Evolutionary conservation across 129 eudicot genomes (phyloP), one percentile per base, ranked within the genome.

Genomic region (Pittosporum tobira): DNA sequence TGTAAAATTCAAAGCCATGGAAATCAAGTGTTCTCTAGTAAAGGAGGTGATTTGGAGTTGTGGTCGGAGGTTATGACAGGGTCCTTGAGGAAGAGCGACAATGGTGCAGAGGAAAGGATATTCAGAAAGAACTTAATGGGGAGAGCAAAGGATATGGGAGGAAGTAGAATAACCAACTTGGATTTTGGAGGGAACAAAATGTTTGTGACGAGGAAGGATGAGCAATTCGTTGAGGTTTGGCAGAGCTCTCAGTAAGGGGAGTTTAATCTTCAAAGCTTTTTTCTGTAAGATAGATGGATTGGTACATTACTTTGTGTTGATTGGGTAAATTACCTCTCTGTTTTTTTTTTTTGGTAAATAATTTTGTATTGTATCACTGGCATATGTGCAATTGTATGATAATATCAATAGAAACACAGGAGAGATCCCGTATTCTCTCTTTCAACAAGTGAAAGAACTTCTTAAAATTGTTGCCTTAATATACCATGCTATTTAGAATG

Each of bases 151-250:
- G 99, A 87, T 61, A 31, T 68, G 38, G 83, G 79, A 12, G 88
- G 85, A 34, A 83, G 68, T 50, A 68, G 77, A 80, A 81, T 91
- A 15, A 78, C 79, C 5, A 68, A 79, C 57, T 49, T 91, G 48
- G 75, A 65, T 42, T 87, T 91, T 76, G 99, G 99, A n/a, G 99
- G 99, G 68, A 91, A 77, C 77, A 91, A 83, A 50, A 87, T 91
- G 96, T 91, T 87, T 36, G 76, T 87, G 51, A 83, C 99, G 3
- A 64, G 99, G 75, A 91, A 83, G 64, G 94, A 87, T 67, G 80
- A 91, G 73, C 99, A 83, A 67, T 65, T 52, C 57, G 83, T 91
- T 29, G 99, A 91, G 71, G 99, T 91, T 62, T 91, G 99, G 99
- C 84, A 86, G 50, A 76, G 87, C 70, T 87, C 70, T 87, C 94